Conservation (phyloP, 805 yeast species). For the Wickerhamomyces chaumierensis region DNA sequence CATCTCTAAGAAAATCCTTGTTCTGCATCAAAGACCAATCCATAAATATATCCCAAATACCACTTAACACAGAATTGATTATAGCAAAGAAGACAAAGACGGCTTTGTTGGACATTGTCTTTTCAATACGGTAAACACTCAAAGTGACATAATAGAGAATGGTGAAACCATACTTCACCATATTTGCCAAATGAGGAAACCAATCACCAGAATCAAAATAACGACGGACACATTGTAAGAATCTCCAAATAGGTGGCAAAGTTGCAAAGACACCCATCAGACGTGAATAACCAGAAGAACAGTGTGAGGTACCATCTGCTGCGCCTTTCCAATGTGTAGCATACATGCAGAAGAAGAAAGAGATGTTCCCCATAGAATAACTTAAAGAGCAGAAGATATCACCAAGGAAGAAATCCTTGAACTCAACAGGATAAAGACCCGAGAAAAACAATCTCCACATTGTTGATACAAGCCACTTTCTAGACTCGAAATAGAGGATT, state of each 20-base stretch:
- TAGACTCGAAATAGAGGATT: constrained; percentile 43
- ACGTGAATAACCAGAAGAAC: constrained; percentile 74
- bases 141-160: constrained; percentile 59
- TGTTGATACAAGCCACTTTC: constrained; percentile 70
- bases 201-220: constrained; percentile 87
- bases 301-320: constrained; percentile 29
- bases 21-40: constrained; percentile 88
- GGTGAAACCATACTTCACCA: constrained; percentile 61
- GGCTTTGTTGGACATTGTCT: constrained; percentile 26
- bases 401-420: constrained; percentile 86
- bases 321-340: constrained; percentile 57
- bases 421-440: constrained; percentile 91
- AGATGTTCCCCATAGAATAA: constrained; percentile 75
- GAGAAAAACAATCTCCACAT: constrained; percentile 64
- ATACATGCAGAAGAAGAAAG: constrained; percentile 79
- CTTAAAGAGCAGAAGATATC: constrained; percentile 85
- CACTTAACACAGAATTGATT: constrained; percentile 57
- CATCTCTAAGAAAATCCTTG: constrained; percentile 54
- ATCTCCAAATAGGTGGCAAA: constrained; percentile 84
- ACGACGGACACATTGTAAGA: constrained; percentile 84
- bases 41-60: constrained; percentile 87
- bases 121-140: constrained; percentile 66
- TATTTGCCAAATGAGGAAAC: constrained; percentile 93
- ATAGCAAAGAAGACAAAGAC: constrained; percentile 65
- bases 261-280: constrained; percentile 76